Base-by-base conservation (phyloP, 2,329 filamentous ascomycete genomes). In the Aspergillus fumigatiaffinis region DNA sequence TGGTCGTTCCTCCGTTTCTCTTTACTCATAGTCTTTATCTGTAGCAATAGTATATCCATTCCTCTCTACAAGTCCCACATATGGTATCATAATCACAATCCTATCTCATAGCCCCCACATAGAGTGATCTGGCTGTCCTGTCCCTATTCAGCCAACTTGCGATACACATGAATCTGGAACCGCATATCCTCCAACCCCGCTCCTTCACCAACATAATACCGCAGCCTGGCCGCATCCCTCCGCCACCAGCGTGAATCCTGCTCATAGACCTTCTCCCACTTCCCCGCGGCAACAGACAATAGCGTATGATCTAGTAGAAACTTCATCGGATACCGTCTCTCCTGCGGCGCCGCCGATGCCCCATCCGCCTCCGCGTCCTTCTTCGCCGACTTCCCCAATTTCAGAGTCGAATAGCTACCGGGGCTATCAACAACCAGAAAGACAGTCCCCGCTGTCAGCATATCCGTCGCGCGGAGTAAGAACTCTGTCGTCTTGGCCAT, bases 171-270 rank as follows among this genome's bases (percentile, higher is more conserved):
- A 66, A 96, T 80, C 74, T 97, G 93, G 74, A 93, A 96, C 50
- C 92, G 86, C 92, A 97, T 96, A 71, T 97, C 91, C 77, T 97
- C 93, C 69, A 97, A 76, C 52, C 86, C 83, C 60, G 96, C 91
- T 3, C 91, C 90, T 73, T 97, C 97, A 28, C 87, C 83, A 66
- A 97, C 91, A 7, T 92, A 89, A 76, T 97, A 97, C 44, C 81
- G 79, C 63, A 97, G 74, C 17, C 73, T 77, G 1, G 67, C 61
- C 48, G 84, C 81, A 12, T 83, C 79, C 38, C 96, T 76, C 47
- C 93, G 84, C 75, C 93, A 97, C 93, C 93, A 97, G 54, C 84
- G 77, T 2, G 90, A 92, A 50, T 96, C 91, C 59, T 92, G 82
- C 23, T 85, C 85, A 54, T 89, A 79, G 2, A 96, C 58, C 73